Base-by-base conservation (phyloP, 805 yeast species). In the Saturnispora galanensis region DNA sequence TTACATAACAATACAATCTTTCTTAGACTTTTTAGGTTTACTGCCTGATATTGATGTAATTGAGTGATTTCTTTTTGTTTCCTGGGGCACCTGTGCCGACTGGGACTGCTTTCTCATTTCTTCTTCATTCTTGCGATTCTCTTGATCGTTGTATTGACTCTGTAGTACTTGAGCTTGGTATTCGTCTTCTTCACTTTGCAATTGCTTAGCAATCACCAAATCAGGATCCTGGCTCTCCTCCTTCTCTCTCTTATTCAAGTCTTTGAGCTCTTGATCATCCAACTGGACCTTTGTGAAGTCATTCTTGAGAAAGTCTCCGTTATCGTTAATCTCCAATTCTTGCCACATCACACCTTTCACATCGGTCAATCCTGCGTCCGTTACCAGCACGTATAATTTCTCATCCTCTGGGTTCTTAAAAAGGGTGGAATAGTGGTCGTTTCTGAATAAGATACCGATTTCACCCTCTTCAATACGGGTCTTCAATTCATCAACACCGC, bases 391-490 rank as follows among this genome's bases (percentile, higher is more conserved):
- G 56, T 75, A 87, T 30, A 90, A 65, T 28, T 68, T 68, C 35
- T 62, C 64, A 13, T 59, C 61, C 17, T 60, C 59, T 55, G 79
- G 80, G 52, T 69, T 73, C 10, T 89, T 58, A 4, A 45, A 17
- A 29, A 49, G 47, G 0, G 96, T 86, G 50, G 74, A 74, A 62
- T 85, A 90, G 60, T 88, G 96, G 60, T 93, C 89, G 62, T 93
- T 90, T 56, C 97, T 72, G 66, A 89, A 93, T 49, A 90, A 74
- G 0, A 90, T 77, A 1, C 80, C 75, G 45, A 80, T 69, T 6
- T 79, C 72, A 35, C 79, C 79, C 12, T 71, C 69, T 1, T 61
- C 35, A 42, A 36, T 50, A 39, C 3, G 18, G 11, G 47, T 66
- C 65, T 49, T 84, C 58, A 42, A 37, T 2, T 65, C 64, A 1